A percentile compares a stretch with the other conserved stretches of the same genome.
These are phyloP conservation scores for Globisporangium viniferum DNA, from an alignment of 352 stramenopile species.

Conservation along the genomic window DNA sequence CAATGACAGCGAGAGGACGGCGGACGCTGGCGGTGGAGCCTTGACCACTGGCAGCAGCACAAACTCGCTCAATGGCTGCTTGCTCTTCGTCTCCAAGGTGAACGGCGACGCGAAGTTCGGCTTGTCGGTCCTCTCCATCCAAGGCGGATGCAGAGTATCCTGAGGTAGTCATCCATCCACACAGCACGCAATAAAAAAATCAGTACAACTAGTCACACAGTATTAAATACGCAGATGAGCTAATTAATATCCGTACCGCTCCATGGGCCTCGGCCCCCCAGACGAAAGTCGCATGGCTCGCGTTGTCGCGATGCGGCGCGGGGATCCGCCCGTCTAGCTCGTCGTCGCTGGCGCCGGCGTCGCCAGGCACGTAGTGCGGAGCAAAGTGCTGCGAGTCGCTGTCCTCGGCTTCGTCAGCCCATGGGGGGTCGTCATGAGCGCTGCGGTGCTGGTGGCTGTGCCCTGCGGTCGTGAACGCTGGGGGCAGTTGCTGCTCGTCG, in stretches of 20 bases:
- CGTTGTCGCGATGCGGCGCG: slow-evolving; percentile 7
- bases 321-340: not conserved
- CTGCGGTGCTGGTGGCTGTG: not conserved
- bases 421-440: not conserved
- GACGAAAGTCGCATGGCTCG: slow-evolving; percentile 10
- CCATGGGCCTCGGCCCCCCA: not conserved
- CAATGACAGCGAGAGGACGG: not conserved
- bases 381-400: slow-evolving; percentile 8
- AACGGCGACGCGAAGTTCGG: slow-evolving; percentile 7
- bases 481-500: not conserved
- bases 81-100: not conserved
- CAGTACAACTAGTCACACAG: no score
- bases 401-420: not conserved
- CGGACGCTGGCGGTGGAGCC: not conserved
- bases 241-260: not conserved
- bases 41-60: not conserved
- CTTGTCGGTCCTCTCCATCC: slow-evolving; percentile 5
- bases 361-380: slow-evolving; percentile 5
- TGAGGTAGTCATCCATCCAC: not conserved
- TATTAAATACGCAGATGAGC: no score
- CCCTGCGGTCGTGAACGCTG: not conserved
- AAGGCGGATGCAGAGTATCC: slow-evolving; percentile 3
- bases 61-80: not conserved
- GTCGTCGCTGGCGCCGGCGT: slow-evolving; percentile 9
- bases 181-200: not conserved